A percentile compares a stretch with the other conserved stretches of the same genome.
Conservation (phyloP, 768 basidiomycete genomes). For the Phanerodontia chrysosporium region DNA sequence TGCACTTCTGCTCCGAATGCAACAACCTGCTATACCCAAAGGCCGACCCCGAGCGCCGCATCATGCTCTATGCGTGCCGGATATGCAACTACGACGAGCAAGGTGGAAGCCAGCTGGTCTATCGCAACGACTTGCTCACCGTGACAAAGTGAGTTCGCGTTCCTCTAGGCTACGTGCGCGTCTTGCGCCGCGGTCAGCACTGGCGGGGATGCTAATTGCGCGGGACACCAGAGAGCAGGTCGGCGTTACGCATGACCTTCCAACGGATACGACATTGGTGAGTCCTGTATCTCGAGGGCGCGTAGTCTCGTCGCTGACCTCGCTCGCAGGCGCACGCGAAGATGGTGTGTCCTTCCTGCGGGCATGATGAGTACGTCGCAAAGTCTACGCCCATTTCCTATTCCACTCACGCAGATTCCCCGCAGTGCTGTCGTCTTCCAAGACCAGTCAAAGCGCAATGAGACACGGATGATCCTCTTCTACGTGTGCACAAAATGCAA, state of each 20-base stretch:
- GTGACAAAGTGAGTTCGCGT: constrained; percentile 71
- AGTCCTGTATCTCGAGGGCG: constrained; percentile 14
- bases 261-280: constrained; percentile 85
- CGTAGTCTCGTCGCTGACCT: neutral
- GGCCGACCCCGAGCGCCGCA: constrained; percentile 79
- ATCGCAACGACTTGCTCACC: constrained; percentile 88
- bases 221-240: constrained; percentile 74
- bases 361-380: constrained; percentile 76
- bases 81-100: constrained; percentile 87
- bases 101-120: constrained; percentile 85
- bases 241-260: constrained; percentile 85
- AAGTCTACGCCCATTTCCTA: neutral
- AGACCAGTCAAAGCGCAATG: constrained; percentile 95
- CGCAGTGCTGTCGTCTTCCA: constrained; percentile 91
- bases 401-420: constrained; percentile 3
- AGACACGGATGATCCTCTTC: constrained; percentile 92
- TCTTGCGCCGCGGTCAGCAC: neutral
- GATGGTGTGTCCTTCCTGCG: constrained; percentile 79
- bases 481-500: constrained; percentile 86
- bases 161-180: neutral
- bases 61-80: constrained; percentile 87
- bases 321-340: constrained; percentile 69
- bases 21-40: constrained; percentile 93
- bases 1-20: constrained; percentile 92
- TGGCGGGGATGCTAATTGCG: neutral